Base-by-base conservation (phyloP, 139 green algal species). In the Coelastrella sp. region DNA sequence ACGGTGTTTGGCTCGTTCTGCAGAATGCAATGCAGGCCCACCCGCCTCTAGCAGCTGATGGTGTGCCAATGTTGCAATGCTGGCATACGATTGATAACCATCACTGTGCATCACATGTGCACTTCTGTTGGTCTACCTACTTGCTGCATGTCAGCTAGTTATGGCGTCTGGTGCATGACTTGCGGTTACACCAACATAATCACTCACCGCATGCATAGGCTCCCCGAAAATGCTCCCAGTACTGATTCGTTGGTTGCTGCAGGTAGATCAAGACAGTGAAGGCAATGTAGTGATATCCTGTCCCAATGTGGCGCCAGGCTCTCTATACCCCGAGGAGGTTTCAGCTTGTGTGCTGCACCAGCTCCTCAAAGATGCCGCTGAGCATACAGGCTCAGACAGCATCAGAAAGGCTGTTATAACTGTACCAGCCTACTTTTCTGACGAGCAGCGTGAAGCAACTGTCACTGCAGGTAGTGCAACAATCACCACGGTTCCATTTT, bases 361-460 rank as follows among this genome's bases (percentile, higher is more conserved):
- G 77, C 88, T 97, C 81, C 63, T 97, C 62, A 63, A 84, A 3
- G 91, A 94, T 37, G 95, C 94, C 11, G 79, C 89, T 38, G 40
- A 45, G 13, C 84, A 89, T 40, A 83, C 78, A 0, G 69, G 62
- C 5, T 68, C 80, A 5, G 45, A 43, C 3, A 72, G 51, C 30
- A 83, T 96, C 23, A 92, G 21, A 32, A 95, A 96, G 72, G 96
- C 96, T 1, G 96, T 98, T 27, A 95, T 98, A 27, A 96, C 92
- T 0, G 96, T 98, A 71, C 96, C 96, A 2, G 96, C 96, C 3
- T 98, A 98, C 89, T 98, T 98, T 69, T 85, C 91, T 48, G 92
- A 95, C 0, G 79, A 79, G 9, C 93, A 97, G 87, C 81, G 91
- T 11, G 91, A 96, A 35, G 96, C 96, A 4, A 98, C 95, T 0